Evolutionary conservation across 2,329 filamentous ascomycete species (phyloP).

Genomic region (Escovopsis weberi): DNA sequence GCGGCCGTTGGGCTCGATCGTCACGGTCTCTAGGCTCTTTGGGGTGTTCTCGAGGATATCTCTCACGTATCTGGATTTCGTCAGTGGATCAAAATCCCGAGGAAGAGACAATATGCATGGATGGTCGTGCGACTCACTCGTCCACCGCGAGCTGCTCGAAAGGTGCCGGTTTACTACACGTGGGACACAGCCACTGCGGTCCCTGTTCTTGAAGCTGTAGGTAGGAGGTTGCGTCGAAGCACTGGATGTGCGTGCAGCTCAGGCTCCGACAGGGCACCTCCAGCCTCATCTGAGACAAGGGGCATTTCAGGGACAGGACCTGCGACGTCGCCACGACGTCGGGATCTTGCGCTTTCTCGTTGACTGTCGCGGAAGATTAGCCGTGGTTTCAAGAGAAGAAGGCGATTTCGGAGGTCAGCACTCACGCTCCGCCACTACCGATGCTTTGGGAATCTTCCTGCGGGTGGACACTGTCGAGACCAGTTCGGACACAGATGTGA

Average conservation of each 20-base stretch:
- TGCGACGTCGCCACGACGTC: slow-evolving; percentile 84
- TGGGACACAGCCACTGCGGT: slow-evolving; percentile 90
- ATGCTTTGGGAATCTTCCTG: slow-evolving; percentile 62
- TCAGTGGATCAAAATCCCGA: slow-evolving; percentile 6
- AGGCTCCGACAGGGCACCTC: slow-evolving; percentile 64
- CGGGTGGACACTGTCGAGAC: slow-evolving; percentile 50
- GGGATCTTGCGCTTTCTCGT: slow-evolving; percentile 65
- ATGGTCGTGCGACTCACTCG: slow-evolving; percentile 40
- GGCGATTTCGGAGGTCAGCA: slow-evolving; percentile 4
- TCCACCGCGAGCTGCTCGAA: slow-evolving; percentile 80
- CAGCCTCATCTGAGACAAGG: slow-evolving; percentile 74
- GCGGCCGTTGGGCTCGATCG: slow-evolving; percentile 71
- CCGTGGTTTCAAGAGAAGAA: too few species aligned
- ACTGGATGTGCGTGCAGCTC: slow-evolving; percentile 78
- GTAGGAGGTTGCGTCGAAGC: slow-evolving; percentile 87
- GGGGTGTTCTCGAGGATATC: slow-evolving; percentile 70
- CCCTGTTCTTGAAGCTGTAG: slow-evolving; percentile 90
- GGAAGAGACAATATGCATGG: too few species aligned
- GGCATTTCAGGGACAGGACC: slow-evolving; percentile 84
- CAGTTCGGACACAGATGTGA: slow-evolving; percentile 56
- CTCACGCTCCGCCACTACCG: slow-evolving; percentile 74
- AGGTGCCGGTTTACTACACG: slow-evolving; percentile 71
- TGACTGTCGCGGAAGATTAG: slow-evolving; percentile 37
- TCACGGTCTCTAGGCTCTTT: slow-evolving; percentile 64
- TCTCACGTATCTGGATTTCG: slow-evolving; percentile 53